Conservation (phyloP, 257 asterid species). For the Solanum neorickii region DNA sequence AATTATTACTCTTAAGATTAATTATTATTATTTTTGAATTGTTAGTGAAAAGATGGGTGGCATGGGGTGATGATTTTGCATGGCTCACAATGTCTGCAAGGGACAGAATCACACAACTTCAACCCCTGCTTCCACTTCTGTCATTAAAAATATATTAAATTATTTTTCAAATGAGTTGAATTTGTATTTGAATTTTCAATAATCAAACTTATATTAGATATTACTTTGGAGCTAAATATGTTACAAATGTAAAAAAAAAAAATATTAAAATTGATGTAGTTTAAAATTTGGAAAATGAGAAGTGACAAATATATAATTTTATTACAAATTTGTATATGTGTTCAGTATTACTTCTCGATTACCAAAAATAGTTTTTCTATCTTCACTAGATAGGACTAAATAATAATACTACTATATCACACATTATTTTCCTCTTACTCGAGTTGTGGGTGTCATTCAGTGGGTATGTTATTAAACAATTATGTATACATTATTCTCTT, state of each 20-base stretch:
- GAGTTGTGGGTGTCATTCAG: too few relatives aligned
- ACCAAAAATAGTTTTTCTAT: background rate
- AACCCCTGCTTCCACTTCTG: background rate
- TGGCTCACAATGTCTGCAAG: background rate
- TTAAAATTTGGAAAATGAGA: background rate
- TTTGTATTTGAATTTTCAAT: background rate
- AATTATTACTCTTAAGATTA: background rate
- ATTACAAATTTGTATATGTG: background rate
- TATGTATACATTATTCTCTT: too few relatives aligned
- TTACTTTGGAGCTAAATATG: too few relatives aligned
- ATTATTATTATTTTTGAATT: background rate
- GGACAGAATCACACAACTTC: background rate
- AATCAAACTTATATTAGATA: too few relatives aligned
- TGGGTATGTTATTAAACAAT: too few relatives aligned
- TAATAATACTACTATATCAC: too few relatives aligned
- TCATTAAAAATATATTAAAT: background rate
- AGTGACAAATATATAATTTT: background rate
- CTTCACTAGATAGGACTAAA: background rate
- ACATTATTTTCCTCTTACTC: too few relatives aligned
- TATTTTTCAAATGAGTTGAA: background rate
- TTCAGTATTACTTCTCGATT: too few relatives aligned
- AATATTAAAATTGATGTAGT: background rate
- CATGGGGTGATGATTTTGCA: background rate
- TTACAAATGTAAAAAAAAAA: too few relatives aligned
- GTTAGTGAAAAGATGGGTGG: background rate